Conservation (phyloP, 73 alveolate genomes). For the Blepharisma japonicum region DNA sequence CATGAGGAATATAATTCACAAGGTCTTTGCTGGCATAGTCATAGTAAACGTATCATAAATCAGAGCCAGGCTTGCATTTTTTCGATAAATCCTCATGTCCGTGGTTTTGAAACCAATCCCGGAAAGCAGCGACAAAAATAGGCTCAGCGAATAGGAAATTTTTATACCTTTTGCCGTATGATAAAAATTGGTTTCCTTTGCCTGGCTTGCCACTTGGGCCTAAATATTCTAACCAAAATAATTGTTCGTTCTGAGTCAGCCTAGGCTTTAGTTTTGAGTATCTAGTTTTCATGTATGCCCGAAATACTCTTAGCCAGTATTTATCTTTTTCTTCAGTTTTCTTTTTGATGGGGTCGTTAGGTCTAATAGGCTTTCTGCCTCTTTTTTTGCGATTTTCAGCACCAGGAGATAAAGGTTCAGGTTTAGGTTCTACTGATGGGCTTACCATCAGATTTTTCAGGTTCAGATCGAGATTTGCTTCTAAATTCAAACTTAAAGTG, state of each 20-base stretch:
- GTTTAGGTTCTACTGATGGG: too few relatives aligned
- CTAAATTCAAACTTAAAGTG: too few relatives aligned
- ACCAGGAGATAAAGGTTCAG: too few relatives aligned
- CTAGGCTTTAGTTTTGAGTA: not conserved
- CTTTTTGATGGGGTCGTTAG: constrained; percentile 26
- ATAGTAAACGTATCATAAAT: constrained; percentile 7
- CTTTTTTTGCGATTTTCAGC: not conserved
- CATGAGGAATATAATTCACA: constrained; percentile 21
- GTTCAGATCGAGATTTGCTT: too few relatives aligned
- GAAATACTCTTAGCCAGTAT: constrained; percentile 22
- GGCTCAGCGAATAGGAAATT: not conserved
- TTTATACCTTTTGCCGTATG: constrained; percentile 21
- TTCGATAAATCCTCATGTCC: not conserved
- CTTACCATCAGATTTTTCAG: too few relatives aligned
- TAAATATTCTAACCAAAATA: constrained; percentile 8
- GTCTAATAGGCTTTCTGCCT: constrained; percentile 22
- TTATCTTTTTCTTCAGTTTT: constrained; percentile 28
- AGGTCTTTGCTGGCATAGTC: constrained; percentile 25
- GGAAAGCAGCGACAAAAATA: constrained; percentile 12
- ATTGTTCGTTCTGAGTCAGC: constrained; percentile 4
- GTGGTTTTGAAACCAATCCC: not conserved
- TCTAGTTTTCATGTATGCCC: constrained; percentile 17
- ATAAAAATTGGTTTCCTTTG: constrained; percentile 17
- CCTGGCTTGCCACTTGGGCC: constrained; percentile 17
- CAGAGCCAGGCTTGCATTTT: constrained; percentile 30